These are phyloP conservation scores for Pontederia crassipes DNA, from an alignment of 176 grass and related monocot genomes.

Conservation along the genomic window DNA sequence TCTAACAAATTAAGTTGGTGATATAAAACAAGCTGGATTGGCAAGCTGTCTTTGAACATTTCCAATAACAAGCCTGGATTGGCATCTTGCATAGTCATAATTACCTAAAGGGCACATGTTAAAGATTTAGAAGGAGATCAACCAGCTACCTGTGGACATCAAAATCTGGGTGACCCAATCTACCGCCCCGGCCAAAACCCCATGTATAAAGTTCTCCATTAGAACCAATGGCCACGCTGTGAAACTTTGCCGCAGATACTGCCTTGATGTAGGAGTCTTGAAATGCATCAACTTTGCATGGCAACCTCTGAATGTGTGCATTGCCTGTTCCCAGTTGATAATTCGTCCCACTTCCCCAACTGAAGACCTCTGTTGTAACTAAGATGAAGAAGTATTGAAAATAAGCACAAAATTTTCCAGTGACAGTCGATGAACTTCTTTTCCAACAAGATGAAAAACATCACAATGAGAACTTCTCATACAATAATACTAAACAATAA, in stretches of 20 bases:
- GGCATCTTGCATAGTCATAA: too few relatives aligned
- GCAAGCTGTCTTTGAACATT: too few relatives aligned
- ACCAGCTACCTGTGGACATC: constrained; percentile 70
- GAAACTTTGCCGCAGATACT: constrained; percentile 82
- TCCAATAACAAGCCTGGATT: too few relatives aligned
- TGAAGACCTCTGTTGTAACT: constrained; percentile 92
- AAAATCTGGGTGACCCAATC: constrained; percentile 87
- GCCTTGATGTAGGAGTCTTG: constrained; percentile 69
- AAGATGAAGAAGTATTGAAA: constrained; percentile 26
- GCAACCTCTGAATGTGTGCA: constrained; percentile 91
- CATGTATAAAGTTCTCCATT: constrained; percentile 93
- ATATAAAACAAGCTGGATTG: too few relatives aligned
- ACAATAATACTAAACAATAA: background rate
- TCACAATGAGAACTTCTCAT: background rate
- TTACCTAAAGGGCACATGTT: background rate
- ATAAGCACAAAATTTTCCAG: constrained; percentile 13
- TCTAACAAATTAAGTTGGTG: too few relatives aligned
- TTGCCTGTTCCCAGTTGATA: constrained; percentile 97
- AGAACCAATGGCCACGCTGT: constrained; percentile 79
- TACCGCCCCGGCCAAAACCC: constrained; percentile 94
- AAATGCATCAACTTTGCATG: constrained; percentile 95
- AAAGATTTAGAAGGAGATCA: background rate
- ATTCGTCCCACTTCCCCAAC: constrained; percentile 98
- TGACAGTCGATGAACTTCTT: constrained; percentile 27
- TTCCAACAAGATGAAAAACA: background rate